Conservation (phyloP, 768 basidiomycete genomes). For the Leccinum disarticulatum region DNA sequence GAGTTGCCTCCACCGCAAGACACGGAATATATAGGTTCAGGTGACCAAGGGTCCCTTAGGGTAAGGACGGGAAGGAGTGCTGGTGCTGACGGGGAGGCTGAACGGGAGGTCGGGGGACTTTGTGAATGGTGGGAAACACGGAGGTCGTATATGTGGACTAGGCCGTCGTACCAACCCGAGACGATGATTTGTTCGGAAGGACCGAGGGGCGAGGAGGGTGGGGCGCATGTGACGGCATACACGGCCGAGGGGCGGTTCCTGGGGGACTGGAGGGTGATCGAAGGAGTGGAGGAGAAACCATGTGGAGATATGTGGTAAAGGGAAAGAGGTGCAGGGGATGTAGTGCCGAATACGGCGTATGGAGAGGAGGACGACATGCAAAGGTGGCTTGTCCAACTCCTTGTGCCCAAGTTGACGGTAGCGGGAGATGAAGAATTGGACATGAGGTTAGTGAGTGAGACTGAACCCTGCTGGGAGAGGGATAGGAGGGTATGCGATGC, state of each 20-base stretch:
- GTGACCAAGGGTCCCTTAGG: conserved; percentile 65
- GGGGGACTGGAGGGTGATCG: conserved; percentile 46
- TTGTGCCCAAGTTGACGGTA: too few relatives aligned
- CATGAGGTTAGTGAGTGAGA: too few relatives aligned
- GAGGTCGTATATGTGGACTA: conserved; percentile 72
- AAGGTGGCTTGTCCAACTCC: too few relatives aligned
- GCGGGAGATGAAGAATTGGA: too few relatives aligned
- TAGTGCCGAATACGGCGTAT: conserved; percentile 70
- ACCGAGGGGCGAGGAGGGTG: conserved; percentile 66
- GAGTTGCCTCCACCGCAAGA: conserved; percentile 70
- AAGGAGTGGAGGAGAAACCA: conserved; percentile 45
- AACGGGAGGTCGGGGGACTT: neutral
- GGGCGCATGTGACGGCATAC: conserved; percentile 65
- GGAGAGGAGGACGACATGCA: too few relatives aligned
- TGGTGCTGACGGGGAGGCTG: conserved; percentile 27
- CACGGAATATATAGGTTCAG: conserved; percentile 74
- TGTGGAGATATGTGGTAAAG: conserved; percentile 54
- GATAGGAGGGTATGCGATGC: too few relatives aligned
- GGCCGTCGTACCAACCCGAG: conserved; percentile 83
- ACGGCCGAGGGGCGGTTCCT: conserved; percentile 52
- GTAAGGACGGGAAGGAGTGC: conserved; percentile 57
- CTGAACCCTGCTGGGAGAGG: too few relatives aligned
- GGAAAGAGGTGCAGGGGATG: conserved; percentile 52
- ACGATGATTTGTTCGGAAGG: conserved; percentile 68
- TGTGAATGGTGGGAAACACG: conserved; percentile 42